Base-by-base conservation (phyloP, 352 stramenopile species). In the Phytopythium kandeliae region DNA sequence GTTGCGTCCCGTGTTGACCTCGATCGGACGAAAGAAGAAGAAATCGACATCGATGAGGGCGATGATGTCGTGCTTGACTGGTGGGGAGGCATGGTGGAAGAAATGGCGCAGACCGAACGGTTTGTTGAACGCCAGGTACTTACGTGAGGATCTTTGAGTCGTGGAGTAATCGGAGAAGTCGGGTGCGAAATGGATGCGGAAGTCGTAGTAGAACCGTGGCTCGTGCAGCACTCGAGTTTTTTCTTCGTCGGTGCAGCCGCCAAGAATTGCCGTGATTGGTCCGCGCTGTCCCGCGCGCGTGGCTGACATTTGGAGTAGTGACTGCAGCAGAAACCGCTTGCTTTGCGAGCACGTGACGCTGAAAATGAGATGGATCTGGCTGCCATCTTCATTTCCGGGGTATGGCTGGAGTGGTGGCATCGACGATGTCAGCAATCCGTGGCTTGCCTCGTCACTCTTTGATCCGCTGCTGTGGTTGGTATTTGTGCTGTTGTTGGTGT, bases 51-150 rank as follows among this genome's bases (percentile, higher is more conserved):
- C 66, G 28, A 79, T 58, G 7, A 80, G 56, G 15, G 64, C 52
- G 22, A 78, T 59, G 26, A 71, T 65, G 12, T 69, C 54, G 36
- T 79, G 62, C 26, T 60, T 57, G 9, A 83, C 64, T 0, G 69
- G 63, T 24, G 72, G 60, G 6, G 72, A 60, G 1, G 71, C 62
- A 17, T 84, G 63, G 22, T 57, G 40, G 9, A 85, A 50, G 41
- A 72, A 87, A 55, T 85, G 67, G 19, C 68, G 65, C 19, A 87
- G 55, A 13, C 59, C 54, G 46, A 70, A 78, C 17, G 72, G 69
- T 38, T 83, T 83, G 56, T 79, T 81, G 59, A 78, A 81, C 24
- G 73, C 64, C 17, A 55, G 62, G 57, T 78, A 84, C n/a, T 54
- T n/a, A n/a, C n/a, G n/a, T n/a, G n/a, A n/a, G n/a, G n/a, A n/a